Evolutionary conservation across 768 basidiomycete species (phyloP).

Genomic region (Piloderma croceum): DNA sequence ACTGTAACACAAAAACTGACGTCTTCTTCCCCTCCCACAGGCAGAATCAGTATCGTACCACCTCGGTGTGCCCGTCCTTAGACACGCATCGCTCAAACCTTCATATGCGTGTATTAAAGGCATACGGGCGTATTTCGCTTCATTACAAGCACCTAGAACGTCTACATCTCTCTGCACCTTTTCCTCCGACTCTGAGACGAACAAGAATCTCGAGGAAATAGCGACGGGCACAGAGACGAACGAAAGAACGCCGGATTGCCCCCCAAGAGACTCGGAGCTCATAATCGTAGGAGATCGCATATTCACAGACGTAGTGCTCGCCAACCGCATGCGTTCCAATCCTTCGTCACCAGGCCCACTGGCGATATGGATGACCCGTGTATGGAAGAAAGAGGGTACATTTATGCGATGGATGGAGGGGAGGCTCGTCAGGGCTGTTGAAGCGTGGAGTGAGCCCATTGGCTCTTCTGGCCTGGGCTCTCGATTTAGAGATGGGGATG

Average conservation of each 20-base stretch:
- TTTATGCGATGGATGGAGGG: conserved; percentile 56
- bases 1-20: neutral
- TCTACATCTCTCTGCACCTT: too few relatives aligned
- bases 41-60: conserved; percentile 80
- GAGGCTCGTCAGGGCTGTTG: conserved; percentile 40
- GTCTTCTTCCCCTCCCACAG: conserved; percentile 34
- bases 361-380: conserved; percentile 63
- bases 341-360: conserved; percentile 44
- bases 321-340: conserved; percentile 55
- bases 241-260: too few relatives aligned
- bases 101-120: conserved; percentile 65
- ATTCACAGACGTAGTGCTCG: conserved; percentile 87
- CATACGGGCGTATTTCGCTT: conserved; percentile 73
- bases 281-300: conserved; percentile 88
- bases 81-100: conserved; percentile 75
- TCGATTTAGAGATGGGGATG: too few relatives aligned
- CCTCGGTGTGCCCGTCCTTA: conserved; percentile 76
- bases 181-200: too few relatives aligned
- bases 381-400: conserved; percentile 65
- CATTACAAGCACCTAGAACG: too few relatives aligned
- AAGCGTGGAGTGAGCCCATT: conserved; percentile 29
- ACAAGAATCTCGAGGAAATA: too few relatives aligned
- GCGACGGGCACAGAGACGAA: too few relatives aligned
- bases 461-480: too few relatives aligned
- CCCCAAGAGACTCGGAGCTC: conserved; percentile 57